Evolutionary conservation across 495 filamentous ascomycete species (phyloP).

Genomic region (Thozetella sp.): DNA sequence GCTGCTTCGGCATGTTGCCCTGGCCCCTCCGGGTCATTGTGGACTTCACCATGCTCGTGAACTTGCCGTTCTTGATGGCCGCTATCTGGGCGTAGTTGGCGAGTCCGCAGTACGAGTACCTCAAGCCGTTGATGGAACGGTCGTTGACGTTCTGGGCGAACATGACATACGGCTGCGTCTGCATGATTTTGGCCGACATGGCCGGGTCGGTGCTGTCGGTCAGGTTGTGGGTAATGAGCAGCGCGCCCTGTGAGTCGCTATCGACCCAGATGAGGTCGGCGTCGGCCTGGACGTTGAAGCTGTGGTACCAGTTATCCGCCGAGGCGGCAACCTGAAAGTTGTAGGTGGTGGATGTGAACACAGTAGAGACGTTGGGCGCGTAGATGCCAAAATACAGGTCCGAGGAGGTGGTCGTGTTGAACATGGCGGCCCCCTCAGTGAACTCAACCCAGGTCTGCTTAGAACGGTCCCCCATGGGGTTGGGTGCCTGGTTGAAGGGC

Average conservation of each 20-base stretch:
- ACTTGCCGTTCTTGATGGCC: slow-evolving; percentile 43
- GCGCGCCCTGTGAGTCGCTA: slow-evolving; percentile 73
- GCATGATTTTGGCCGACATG: slow-evolving; percentile 56
- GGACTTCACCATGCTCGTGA: slow-evolving; percentile 47
- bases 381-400: slow-evolving; percentile 76
- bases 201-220: slow-evolving; percentile 37
- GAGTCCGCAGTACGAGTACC: slow-evolving; percentile 76
- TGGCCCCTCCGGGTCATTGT: slow-evolving; percentile 68
- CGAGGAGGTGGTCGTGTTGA: slow-evolving; percentile 50
- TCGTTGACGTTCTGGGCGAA: slow-evolving; percentile 73
- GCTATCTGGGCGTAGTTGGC: slow-evolving; percentile 62
- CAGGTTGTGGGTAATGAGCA: slow-evolving; percentile 76
- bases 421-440: slow-evolving; percentile 62
- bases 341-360: slow-evolving; percentile 59
- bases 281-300: slow-evolving; percentile 41
- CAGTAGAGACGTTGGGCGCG: slow-evolving; percentile 60
- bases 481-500: slow-evolving; percentile 64
- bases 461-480: slow-evolving; percentile 51
- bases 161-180: slow-evolving; percentile 69
- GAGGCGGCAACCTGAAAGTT: slow-evolving; percentile 84
- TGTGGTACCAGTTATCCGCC: slow-evolving; percentile 72
- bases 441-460: slow-evolving; percentile 44
- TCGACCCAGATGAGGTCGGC: slow-evolving; percentile 72
- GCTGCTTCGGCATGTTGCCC: slow-evolving; percentile 70
- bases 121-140: slow-evolving; percentile 63